A percentile compares a stretch with the other conserved stretches of the same genome.
phyloP scores from a whole-genome alignment of 1,284 basidiomycete species.

The Ceratobasidium sp. region DNA sequence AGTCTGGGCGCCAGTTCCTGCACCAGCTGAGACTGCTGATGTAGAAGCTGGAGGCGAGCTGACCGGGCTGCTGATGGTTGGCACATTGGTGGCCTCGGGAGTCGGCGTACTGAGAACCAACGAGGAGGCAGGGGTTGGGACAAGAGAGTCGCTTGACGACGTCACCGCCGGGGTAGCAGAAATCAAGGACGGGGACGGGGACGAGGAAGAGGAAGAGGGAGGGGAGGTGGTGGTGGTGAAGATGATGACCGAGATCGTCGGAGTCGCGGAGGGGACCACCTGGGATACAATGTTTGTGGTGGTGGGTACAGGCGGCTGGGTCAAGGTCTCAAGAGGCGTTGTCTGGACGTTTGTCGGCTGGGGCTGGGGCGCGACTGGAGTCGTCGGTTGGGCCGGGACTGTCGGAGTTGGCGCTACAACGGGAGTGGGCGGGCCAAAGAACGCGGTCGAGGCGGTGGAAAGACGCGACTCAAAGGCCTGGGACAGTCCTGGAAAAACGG shows the following conservation, averaged over 20 bases:
- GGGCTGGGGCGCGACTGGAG: background rate
- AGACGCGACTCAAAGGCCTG: conserved; percentile 16
- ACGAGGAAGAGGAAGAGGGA: too few relatives aligned
- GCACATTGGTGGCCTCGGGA: background rate
- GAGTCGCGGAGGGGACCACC: background rate
- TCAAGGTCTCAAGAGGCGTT: background rate
- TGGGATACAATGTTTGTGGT: background rate
- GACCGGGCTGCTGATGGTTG: background rate
- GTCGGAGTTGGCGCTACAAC: background rate
- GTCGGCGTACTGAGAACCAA: background rate
- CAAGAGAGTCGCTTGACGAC: background rate
- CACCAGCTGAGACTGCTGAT: conserved; percentile 6
- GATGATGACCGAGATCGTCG: conserved; percentile 18
- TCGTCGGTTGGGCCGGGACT: background rate
- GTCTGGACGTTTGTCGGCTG: background rate
- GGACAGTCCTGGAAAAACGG: conserved; percentile 16
- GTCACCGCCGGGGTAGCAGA: conserved; percentile 21
- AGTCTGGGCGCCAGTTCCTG: background rate
- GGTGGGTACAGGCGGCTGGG: background rate
- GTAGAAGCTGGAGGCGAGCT: background rate
- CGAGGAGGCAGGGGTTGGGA: background rate
- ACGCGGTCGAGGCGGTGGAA: conserved; percentile 11
- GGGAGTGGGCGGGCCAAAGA: background rate
- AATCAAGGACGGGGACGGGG: background rate
- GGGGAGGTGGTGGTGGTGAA: conserved; percentile 16